phyloP scores from a whole-genome alignment of 208 protist species.

The Lotmaria passim region DNA sequence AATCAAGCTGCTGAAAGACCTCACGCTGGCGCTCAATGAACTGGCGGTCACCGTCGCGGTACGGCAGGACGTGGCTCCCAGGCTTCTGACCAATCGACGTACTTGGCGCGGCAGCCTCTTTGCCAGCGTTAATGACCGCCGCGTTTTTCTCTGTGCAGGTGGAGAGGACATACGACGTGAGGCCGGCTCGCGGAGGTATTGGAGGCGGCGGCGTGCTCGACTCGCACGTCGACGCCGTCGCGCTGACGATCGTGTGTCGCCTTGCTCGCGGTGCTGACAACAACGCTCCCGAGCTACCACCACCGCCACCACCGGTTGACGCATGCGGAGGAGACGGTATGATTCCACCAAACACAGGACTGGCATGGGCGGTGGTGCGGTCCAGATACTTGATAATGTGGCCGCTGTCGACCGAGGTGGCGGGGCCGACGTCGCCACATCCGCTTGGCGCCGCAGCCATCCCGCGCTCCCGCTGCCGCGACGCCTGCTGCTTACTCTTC shows the following conservation, averaged over 20 bases:
- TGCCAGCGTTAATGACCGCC: too few species aligned
- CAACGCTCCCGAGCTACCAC: not conserved
- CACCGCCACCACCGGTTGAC: not conserved
- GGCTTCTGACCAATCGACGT: not conserved
- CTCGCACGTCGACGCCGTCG: constrained; percentile 10
- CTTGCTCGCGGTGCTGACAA: not conserved
- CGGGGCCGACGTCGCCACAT: not conserved
- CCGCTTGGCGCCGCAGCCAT: not conserved
- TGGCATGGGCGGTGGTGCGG: not conserved
- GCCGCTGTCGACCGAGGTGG: not conserved
- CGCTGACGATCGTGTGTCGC: constrained; percentile 18
- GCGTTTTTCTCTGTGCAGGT: constrained; percentile 12
- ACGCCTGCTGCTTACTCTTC: constrained; percentile 16
- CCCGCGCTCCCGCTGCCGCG: constrained; percentile 4
- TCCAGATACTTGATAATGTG: constrained; percentile 17
- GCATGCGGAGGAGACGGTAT: not conserved
- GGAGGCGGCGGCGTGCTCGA: constrained; percentile 16
- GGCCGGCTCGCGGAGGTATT: constrained; percentile 31
- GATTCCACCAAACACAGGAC: not conserved
- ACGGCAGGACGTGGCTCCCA: constrained; percentile 7
- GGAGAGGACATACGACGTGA: constrained; percentile 30
- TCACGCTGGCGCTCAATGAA: constrained; percentile 37
- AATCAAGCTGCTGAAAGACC: constrained; percentile 23
- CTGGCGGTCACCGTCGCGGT: constrained; percentile 28
- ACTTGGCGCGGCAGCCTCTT: not conserved